Conservation (phyloP, 2,329 filamentous ascomycete genomes). For the Colletotrichum paranaense region DNA sequence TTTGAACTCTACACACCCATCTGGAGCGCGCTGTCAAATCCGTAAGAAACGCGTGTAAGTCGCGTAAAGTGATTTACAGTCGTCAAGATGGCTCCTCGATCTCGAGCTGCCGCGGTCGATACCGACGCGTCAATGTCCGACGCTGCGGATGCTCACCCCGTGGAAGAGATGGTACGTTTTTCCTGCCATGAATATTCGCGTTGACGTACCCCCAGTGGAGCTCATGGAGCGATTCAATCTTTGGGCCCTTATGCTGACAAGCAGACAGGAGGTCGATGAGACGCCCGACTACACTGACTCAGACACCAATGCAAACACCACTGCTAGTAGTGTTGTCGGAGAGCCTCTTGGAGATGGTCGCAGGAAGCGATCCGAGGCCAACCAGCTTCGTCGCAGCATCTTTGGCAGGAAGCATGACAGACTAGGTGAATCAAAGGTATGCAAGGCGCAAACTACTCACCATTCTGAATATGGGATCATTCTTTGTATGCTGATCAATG, state of each 20-base stretch:
- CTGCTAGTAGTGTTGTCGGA: slow-evolving; percentile 86
- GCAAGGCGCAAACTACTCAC: slow-evolving; percentile 10
- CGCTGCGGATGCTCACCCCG: slow-evolving; percentile 59
- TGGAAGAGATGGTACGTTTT: slow-evolving; percentile 62
- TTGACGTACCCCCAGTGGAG: not conserved
- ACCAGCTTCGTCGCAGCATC: slow-evolving; percentile 89
- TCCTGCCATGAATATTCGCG: not conserved
- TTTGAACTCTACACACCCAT: slow-evolving; percentile 24
- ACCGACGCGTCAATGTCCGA: slow-evolving; percentile 74
- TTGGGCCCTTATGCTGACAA: slow-evolving; percentile 14
- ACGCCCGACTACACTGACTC: slow-evolving; percentile 75
- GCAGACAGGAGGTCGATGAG: slow-evolving; percentile 68
- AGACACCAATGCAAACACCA: slow-evolving; percentile 75
- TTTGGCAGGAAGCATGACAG: slow-evolving; percentile 95
- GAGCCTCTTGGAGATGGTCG: slow-evolving; percentile 81
- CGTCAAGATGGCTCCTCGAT: slow-evolving; percentile 64
- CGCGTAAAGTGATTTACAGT: slow-evolving; percentile 62
- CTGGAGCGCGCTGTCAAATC: slow-evolving; percentile 3
- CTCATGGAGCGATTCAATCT: not conserved
- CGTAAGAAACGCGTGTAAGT: slow-evolving; percentile 61
- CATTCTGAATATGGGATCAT: not conserved
- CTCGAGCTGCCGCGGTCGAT: slow-evolving; percentile 64
- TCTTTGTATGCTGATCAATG: not conserved
- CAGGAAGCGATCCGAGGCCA: slow-evolving; percentile 86
- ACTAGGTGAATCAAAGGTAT: slow-evolving; percentile 91